A percentile compares a stretch with the other conserved stretches of the same genome.
These are phyloP conservation scores for Aspergillus heteromorphus DNA, from an alignment of 495 filamentous ascomycete genomes.

Conservation along the genomic window DNA sequence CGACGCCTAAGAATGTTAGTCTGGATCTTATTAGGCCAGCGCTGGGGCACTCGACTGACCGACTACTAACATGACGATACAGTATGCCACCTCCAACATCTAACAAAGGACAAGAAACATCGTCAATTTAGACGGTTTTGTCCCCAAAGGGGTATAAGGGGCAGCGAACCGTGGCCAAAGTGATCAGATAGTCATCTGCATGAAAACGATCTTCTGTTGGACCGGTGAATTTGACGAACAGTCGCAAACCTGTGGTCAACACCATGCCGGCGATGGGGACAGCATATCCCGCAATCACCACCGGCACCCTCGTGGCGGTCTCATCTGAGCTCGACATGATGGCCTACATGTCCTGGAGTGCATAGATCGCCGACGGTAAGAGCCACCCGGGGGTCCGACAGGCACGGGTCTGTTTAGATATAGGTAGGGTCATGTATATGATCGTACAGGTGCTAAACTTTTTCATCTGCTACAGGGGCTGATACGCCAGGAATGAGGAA, in stretches of 20 bases:
- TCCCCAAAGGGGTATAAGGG: background rate
- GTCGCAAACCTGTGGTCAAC: background rate
- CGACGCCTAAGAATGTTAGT: background rate
- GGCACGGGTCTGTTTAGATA: background rate
- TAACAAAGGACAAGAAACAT: background rate
- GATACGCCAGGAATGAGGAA: background rate
- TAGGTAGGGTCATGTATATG: background rate
- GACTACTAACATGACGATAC: background rate
- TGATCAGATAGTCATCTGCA: slow-evolving; percentile 3
- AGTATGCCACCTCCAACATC: slow-evolving; percentile 1
- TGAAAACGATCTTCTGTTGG: background rate
- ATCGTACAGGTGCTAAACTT: background rate
- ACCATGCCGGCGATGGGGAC: background rate
- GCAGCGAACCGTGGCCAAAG: background rate
- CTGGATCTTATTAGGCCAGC: background rate
- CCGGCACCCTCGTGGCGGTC: background rate
- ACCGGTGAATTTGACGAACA: background rate
- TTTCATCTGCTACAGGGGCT: background rate
- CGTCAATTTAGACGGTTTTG: background rate
- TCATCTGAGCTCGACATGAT: background rate
- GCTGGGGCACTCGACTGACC: background rate
- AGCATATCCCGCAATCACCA: slow-evolving; percentile 2
- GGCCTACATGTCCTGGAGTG: background rate
- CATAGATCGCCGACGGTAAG: background rate
- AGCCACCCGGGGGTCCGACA: background rate